Conservation (phyloP, 1,139 yeast species). For the Arxiozyma telluris region DNA sequence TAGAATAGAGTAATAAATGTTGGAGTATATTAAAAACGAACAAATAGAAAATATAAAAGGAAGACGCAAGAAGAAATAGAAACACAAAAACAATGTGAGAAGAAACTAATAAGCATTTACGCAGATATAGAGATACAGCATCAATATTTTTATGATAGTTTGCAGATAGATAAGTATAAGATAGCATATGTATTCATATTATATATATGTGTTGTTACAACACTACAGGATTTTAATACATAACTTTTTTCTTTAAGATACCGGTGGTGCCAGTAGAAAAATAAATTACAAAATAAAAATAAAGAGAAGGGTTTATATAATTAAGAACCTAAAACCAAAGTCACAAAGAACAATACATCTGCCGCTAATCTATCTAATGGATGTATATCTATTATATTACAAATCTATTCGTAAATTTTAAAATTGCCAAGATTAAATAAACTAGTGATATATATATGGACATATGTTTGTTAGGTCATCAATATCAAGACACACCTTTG, state of each 20-base stretch:
- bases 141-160: no score
- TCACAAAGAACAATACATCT: no score
- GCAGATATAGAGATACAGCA: neutral
- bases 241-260: neutral
- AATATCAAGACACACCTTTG: neutral
- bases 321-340: no score
- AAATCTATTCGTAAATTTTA: no score
- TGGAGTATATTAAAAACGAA: neutral
- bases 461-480: neutral
- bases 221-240: neutral
- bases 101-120: no score
- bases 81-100: no score
- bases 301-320: neutral
- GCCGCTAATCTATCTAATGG: no score
- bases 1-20: constrained; percentile 42
- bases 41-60: neutral
- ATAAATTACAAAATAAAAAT: no score
- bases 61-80: neutral
- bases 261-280: neutral
- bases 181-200: neutral
- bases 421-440: neutral
- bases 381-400: no score
- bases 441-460: neutral
- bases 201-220: neutral
- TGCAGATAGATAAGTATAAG: no score